phyloP scores from a whole-genome alignment of 352 stramenopile species.

The Pilasporangium apinafurcum region DNA sequence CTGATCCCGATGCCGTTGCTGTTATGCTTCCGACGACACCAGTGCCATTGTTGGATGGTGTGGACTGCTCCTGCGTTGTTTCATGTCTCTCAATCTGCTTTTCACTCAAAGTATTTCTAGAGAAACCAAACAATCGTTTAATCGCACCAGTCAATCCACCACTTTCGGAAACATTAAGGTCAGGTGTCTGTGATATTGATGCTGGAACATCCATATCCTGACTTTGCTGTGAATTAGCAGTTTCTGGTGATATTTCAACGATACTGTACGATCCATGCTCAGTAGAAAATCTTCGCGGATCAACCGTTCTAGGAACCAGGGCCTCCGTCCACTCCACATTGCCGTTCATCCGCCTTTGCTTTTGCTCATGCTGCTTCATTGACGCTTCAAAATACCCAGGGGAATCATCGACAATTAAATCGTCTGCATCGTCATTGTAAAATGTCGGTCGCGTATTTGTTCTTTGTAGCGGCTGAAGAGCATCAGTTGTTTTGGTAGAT shows the following conservation, averaged over 20 bases:
- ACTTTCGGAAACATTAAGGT: no score
- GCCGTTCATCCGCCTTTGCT: conserved; percentile 12
- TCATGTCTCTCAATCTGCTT: not conserved
- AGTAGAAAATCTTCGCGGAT: conserved; percentile 9
- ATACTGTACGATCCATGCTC: conserved; percentile 49
- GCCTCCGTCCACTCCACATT: conserved; percentile 14
- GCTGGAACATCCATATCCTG: no score
- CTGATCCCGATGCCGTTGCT: no score
- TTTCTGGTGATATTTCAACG: conserved; percentile 24
- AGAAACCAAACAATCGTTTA: conserved; percentile 67
- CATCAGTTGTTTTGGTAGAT: not conserved
- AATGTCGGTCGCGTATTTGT: conserved; percentile 13
- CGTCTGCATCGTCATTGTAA: conserved; percentile 43
- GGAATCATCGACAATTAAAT: conserved; percentile 50
- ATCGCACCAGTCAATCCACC: conserved; percentile 40
- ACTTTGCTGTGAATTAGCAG: conserved; percentile 1
- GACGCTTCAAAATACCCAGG: conserved; percentile 52
- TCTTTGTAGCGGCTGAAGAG: not conserved
- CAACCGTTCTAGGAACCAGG: conserved; percentile 1
- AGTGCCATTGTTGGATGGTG: no score
- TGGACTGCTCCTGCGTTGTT: no score
- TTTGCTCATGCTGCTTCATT: conserved; percentile 10
- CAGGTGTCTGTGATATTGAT: no score
- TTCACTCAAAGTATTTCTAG: conserved; percentile 9
- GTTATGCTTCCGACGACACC: no score